Base-by-base conservation (phyloP, 1,139 yeast species). In the Nakaseomyces delphensis region DNA sequence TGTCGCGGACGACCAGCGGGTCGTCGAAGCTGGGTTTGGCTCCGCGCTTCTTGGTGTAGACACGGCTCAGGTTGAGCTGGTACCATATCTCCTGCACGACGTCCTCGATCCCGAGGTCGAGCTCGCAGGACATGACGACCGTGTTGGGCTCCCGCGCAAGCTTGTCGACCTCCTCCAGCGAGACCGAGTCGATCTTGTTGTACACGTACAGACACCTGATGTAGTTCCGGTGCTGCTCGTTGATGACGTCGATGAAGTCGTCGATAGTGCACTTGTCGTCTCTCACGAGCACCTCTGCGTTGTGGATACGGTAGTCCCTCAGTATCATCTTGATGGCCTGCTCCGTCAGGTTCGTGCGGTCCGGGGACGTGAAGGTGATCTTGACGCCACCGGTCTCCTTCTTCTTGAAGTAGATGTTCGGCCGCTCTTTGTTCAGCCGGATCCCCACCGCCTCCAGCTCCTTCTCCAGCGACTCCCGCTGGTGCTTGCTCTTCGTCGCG, bases 381-480 rank as follows among this genome's bases (percentile, higher is more conserved):
- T 86, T 87, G 45, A 91, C 77, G 29, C 98, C 98, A 7, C 98
- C 98, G 0, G 95, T 81, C 55, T 80, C 83, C 65, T 89, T 89
- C 49, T 78, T 63, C 55, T 79, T 84, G 56, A 83, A 76, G 43
- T 81, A 73, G 43, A 91, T 79, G 60, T 91, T 86, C 20, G 98
- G 98, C 48, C 73, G 77, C 43, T 71, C 70, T 56, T 80, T 83
- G 60, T 91, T 91, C 54, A 91, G 70, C 48, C 98, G 71, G 43
- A 91, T 87, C 0, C 98, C 98, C 65, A 91, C 94, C 4, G 93
- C 80, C 57, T 91, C 97, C 54, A 91, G 69, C 66, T 91, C 98
- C 49, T 77, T 75, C 59, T 89, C 97, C 53, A 91, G 70, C 45
- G 89, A 83, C 55, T 74, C 78, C 50, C 96, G 71, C 62, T 91